These are phyloP conservation scores for Penicillium capsulatum DNA, from an alignment of 2,329 filamentous ascomycete genomes.

Conservation along the genomic window DNA sequence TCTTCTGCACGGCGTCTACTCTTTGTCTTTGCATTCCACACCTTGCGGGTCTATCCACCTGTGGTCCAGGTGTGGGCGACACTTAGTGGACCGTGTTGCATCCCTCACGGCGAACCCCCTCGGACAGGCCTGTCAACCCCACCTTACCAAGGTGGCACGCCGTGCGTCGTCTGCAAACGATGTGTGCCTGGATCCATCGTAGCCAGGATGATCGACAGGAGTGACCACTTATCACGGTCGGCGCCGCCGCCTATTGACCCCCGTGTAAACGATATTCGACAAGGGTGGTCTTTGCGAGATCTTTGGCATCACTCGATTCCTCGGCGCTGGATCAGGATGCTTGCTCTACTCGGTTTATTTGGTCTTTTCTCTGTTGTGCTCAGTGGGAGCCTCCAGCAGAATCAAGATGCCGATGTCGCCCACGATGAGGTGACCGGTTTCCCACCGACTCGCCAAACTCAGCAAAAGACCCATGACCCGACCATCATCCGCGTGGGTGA, in stretches of 20 bases:
- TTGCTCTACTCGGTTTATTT: constrained; percentile 16
- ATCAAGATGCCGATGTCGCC: constrained; percentile 4
- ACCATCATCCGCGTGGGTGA: constrained; percentile 27
- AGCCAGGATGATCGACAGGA: constrained; percentile 20
- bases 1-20: constrained; percentile 4
- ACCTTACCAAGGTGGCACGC: constrained; percentile 18
- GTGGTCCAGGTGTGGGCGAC: constrained; percentile 7
- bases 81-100: constrained; percentile 18
- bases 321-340: constrained; percentile 24
- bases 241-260: constrained; percentile 14
- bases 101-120: constrained; percentile 17
- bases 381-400: constrained; percentile 10
- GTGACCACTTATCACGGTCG: constrained; percentile 21
- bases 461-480: constrained; percentile 32
- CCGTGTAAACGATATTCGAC: constrained; percentile 11
- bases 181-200: constrained; percentile 19
- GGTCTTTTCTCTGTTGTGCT: constrained; percentile 18
- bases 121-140: constrained; percentile 12
- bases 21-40: constrained; percentile 14
- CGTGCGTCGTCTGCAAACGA: constrained; percentile 22
- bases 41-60: constrained; percentile 17
- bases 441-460: constrained; percentile 21
- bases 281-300: constrained; percentile 13
- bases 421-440: constrained; percentile 11
- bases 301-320: constrained; percentile 16